A percentile compares a stretch with the other conserved stretches of the same genome.
Evolutionary conservation across 129 eudicot genomes (phyloP).

Genomic region (Oenanthe sinensis): DNA sequence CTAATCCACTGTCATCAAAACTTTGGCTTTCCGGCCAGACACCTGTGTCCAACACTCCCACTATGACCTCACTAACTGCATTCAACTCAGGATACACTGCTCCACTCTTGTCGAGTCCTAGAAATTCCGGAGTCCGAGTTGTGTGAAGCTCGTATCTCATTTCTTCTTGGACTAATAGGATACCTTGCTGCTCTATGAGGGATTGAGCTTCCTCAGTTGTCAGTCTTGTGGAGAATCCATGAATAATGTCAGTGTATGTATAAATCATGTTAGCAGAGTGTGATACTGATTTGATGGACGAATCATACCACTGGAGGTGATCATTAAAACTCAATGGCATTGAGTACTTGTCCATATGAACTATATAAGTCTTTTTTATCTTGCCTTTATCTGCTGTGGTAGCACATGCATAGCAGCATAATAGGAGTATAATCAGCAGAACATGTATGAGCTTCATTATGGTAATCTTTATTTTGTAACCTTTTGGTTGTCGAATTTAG

Average conservation of each 20-base stretch:
- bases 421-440: conserved; percentile 22
- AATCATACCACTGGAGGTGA: conserved; percentile 58
- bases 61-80: conserved; percentile 42
- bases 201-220: conserved; percentile 40
- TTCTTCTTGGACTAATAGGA: conserved; percentile 53
- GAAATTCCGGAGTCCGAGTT: conserved; percentile 68
- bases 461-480: neutral
- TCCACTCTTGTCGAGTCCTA: conserved; percentile 39
- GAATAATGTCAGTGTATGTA: conserved; percentile 53
- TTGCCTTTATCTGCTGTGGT: conserved; percentile 21
- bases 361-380: conserved; percentile 43
- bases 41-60: conserved; percentile 85
- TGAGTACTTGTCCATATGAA: conserved; percentile 61
- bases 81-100: conserved; percentile 18
- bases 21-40: conserved; percentile 71
- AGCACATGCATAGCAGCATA: conserved; percentile 17
- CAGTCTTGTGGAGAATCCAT: conserved; percentile 61
- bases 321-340: conserved; percentile 47
- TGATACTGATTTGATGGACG: conserved; percentile 45
- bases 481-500: neutral
- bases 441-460: conserved; percentile 23
- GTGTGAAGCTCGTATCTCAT: conserved; percentile 55
- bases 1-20: conserved; percentile 48
- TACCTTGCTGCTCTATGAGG: conserved; percentile 39
- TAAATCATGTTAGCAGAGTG: conserved; percentile 45